A percentile compares a stretch with the other conserved stretches of the same genome.
These are phyloP conservation scores for Pyrenochaeta sp. DNA, from an alignment of 2,329 filamentous ascomycete species.

Conservation along the genomic window DNA sequence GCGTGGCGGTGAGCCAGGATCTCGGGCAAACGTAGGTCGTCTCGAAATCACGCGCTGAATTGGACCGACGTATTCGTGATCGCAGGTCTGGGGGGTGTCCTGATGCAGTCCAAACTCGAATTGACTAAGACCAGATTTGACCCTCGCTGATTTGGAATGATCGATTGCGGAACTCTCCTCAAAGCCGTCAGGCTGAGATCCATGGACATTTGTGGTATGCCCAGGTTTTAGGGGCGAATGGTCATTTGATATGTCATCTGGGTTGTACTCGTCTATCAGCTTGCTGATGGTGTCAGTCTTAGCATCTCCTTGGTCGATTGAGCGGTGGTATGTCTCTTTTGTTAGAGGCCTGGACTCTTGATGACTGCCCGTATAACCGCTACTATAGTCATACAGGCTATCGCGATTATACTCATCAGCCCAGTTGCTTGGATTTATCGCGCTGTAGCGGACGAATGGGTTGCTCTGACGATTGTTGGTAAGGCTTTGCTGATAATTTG, in stretches of 20 bases:
- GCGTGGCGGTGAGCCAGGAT: conserved; percentile 33
- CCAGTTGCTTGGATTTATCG: conserved; percentile 18
- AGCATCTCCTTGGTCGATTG: conserved; percentile 16
- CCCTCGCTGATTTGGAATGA: conserved; percentile 2
- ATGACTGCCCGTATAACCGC: conserved; percentile 14
- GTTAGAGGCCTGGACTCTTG: conserved; percentile 20
- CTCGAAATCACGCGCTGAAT: conserved; percentile 2
- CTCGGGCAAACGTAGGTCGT: conserved; percentile 17
- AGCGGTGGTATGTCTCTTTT: conserved; percentile 22
- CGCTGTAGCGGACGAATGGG: conserved; percentile 27
- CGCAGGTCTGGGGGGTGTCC: not conserved
- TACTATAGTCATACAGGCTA: conserved; percentile 22
- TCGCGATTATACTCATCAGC: conserved; percentile 24
- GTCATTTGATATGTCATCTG: conserved; percentile 10
- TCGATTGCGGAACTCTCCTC: not conserved
- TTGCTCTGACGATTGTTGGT: conserved; percentile 31
- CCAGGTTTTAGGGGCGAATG: conserved; percentile 8
- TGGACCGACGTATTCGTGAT: not conserved
- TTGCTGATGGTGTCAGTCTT: conserved; percentile 47
- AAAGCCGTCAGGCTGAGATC: not conserved
- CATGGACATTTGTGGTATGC: not conserved
- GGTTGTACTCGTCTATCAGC: conserved; percentile 42
- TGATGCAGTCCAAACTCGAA: conserved; percentile 35
- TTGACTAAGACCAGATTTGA: conserved; percentile 26
- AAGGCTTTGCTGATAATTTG: conserved; percentile 30